phyloP scores from a whole-genome alignment of 371 early-diverging fungal species.

The Mucor piriformis region DNA sequence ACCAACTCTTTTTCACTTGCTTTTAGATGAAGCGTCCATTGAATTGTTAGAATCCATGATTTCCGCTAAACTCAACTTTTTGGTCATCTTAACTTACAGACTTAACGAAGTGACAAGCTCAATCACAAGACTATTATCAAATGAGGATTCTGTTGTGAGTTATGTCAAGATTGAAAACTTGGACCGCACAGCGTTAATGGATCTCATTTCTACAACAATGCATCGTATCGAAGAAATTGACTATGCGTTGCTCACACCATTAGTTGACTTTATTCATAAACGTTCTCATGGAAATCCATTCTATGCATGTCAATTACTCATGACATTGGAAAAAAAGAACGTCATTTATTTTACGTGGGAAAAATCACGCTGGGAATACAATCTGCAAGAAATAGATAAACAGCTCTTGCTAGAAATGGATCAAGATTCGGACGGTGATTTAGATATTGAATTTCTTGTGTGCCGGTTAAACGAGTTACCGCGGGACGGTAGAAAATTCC shows the following conservation, averaged over 20 bases:
- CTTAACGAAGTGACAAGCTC: slow-evolving; percentile 24
- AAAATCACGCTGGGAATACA: slow-evolving; percentile 53
- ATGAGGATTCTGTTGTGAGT: slow-evolving; percentile 36
- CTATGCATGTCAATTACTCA: slow-evolving; percentile 43
- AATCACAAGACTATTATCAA: slow-evolving; percentile 26
- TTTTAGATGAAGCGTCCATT: slow-evolving; percentile 50
- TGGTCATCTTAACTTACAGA: slow-evolving; percentile 48
- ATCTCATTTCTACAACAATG: slow-evolving; percentile 44
- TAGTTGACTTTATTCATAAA: slow-evolving; percentile 47
- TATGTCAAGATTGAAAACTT: slow-evolving; percentile 44
- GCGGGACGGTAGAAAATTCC: slow-evolving; percentile 46
- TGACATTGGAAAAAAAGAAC: slow-evolving; percentile 49
- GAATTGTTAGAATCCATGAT: slow-evolving; percentile 47
- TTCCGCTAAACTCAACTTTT: slow-evolving; percentile 39
- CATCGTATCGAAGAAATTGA: slow-evolving; percentile 46
- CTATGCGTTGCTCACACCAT: slow-evolving; percentile 30
- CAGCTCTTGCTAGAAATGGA: slow-evolving; percentile 29
- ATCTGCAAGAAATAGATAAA: slow-evolving; percentile 49
- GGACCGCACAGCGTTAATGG: slow-evolving; percentile 42
- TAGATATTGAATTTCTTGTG: slow-evolving; percentile 46
- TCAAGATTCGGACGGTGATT: slow-evolving; percentile 30
- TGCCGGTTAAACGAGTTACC: slow-evolving; percentile 47
- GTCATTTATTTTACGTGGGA: slow-evolving; percentile 52
- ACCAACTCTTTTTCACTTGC: not conserved
- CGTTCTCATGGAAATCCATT: slow-evolving; percentile 50